Base-by-base conservation (phyloP, 371 early-diverging fungal genomes). In the Lichtheimia hyalospora region DNA sequence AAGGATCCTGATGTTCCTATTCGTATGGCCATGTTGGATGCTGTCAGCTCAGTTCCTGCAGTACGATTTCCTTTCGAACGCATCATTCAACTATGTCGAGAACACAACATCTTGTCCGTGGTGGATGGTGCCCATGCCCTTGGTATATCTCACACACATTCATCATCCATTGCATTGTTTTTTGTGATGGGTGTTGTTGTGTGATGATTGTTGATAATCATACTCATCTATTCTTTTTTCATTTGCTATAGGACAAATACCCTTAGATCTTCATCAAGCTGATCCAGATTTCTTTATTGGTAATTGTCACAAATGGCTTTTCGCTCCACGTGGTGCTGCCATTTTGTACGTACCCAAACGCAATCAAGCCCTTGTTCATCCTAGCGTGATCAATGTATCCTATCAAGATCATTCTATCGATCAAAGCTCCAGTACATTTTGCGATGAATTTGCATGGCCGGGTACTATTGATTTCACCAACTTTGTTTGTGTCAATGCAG, bases 271-370 rank as follows among this genome's bases (percentile, higher is more conserved):
- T n/a, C 68, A 70, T 42, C 71, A 62, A 27, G 49, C 74, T 5
- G 73, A 81, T 58, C 76, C 89, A 5, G 92, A 92, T 66, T 92
- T 84, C 64, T 88, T 87, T 51, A 79, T 84, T 23, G 83, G 87
- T 24, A 90, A 89, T 60, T 78, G 80, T 49, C 92, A 92, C 67
- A 91, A 91, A 73, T 92, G 92, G 92, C 68, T 90, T 15, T 89
- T 72, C 61, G 69, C 81, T 40, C 78, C 82, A 18, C 79, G 88
- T 24, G 84, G 87, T 15, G 70, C 79, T 3, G 88, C 89, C 5
- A 58, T 88, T 0, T 63, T 92, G 1, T 88, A 82, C 52, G 83
- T 83, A 12, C 68, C 80, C 14, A 70, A 73, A 43, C 64, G 76
- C 10, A 73, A 83, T 44, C 89, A 89, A 54, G 53, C 63, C 2